Evolutionary conservation across 768 basidiomycete genomes (phyloP).

Genomic region (Sutorius australiensis): DNA sequence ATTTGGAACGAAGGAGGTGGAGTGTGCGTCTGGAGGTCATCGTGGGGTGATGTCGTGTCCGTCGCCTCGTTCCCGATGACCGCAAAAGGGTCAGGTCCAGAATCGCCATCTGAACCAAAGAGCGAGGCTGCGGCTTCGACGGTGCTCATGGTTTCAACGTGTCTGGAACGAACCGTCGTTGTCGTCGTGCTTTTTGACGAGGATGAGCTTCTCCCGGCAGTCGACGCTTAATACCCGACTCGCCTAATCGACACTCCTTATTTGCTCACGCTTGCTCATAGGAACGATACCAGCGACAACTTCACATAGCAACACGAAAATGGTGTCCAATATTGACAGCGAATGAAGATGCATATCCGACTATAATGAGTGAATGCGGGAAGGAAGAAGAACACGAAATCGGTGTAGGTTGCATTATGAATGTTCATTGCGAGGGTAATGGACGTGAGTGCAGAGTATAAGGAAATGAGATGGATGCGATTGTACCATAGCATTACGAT

Average conservation of each 20-base stretch:
- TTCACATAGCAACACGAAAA: conserved; percentile 15
- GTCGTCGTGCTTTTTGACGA: conserved; percentile 12
- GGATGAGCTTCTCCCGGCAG: background rate
- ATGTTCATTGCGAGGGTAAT: conserved; percentile 34
- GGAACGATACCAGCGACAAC: background rate
- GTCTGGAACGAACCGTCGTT: conserved; percentile 12
- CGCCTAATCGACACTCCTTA: conserved; percentile 9
- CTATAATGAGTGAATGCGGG: conserved; percentile 17
- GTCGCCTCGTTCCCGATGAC: conserved; percentile 43
- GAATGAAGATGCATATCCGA: conserved; percentile 28
- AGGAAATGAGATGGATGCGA: conserved; percentile 28
- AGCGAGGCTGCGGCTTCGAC: conserved; percentile 80
- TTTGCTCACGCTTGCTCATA: conserved; percentile 28
- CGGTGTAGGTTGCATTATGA: conserved; percentile 34
- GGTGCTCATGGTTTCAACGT: conserved; percentile 50
- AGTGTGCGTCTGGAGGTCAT: conserved; percentile 21
- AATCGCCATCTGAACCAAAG: conserved; percentile 61
- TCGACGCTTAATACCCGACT: background rate
- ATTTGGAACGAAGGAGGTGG: conserved; percentile 26
- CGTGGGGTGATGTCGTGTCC: conserved; percentile 28
- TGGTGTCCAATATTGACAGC: conserved; percentile 29
- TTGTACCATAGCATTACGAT: conserved; percentile 38
- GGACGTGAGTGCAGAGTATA: conserved; percentile 31
- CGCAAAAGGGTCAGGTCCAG: conserved; percentile 61
- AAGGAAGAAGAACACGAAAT: conserved; percentile 18